phyloP scores from a whole-genome alignment of 2,329 filamentous ascomycete species.

The Domatiomyces catenatus region DNA sequence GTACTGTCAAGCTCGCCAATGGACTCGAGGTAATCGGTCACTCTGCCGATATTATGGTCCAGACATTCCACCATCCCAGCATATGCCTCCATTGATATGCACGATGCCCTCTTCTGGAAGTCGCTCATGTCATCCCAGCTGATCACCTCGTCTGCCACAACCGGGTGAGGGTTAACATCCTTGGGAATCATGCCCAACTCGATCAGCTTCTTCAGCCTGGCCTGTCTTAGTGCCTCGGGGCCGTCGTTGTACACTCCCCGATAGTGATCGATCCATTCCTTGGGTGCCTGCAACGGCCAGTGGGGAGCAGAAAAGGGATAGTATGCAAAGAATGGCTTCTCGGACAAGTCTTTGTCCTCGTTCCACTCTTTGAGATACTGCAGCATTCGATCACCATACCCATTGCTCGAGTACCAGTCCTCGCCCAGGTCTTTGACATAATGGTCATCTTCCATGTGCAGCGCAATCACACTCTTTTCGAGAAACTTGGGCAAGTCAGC shows the following conservation, averaged over 20 bases:
- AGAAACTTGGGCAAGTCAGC: slow-evolving; percentile 25
- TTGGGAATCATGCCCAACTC: slow-evolving; percentile 29
- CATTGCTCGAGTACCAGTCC: slow-evolving; percentile 39
- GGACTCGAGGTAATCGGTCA: slow-evolving; percentile 30
- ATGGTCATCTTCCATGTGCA: slow-evolving; percentile 32
- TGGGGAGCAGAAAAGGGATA: slow-evolving; percentile 37
- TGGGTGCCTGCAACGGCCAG: slow-evolving; percentile 38
- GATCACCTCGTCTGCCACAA: slow-evolving; percentile 29
- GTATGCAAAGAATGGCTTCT: slow-evolving; percentile 35
- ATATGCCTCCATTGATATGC: slow-evolving; percentile 35
- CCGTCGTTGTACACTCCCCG: slow-evolving; percentile 36
- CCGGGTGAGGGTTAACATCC: slow-evolving; percentile 29
- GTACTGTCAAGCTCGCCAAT: slow-evolving; percentile 36
- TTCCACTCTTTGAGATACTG: slow-evolving; percentile 37
- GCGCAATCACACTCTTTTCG: slow-evolving; percentile 28
- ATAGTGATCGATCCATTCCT: slow-evolving; percentile 34
- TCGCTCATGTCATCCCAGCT: slow-evolving; percentile 27
- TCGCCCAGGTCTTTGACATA: slow-evolving; percentile 34
- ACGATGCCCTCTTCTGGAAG: slow-evolving; percentile 27
- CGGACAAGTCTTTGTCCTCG: slow-evolving; percentile 23
- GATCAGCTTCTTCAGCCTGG: slow-evolving; percentile 31
- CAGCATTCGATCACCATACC: slow-evolving; percentile 39
- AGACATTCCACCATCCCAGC: slow-evolving; percentile 37
- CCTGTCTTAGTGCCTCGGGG: slow-evolving; percentile 31
- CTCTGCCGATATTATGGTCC: slow-evolving; percentile 32